Evolutionary conservation across 495 filamentous ascomycete genomes (phyloP).

Genomic region (Paragyromitra xinjiangensis): DNA sequence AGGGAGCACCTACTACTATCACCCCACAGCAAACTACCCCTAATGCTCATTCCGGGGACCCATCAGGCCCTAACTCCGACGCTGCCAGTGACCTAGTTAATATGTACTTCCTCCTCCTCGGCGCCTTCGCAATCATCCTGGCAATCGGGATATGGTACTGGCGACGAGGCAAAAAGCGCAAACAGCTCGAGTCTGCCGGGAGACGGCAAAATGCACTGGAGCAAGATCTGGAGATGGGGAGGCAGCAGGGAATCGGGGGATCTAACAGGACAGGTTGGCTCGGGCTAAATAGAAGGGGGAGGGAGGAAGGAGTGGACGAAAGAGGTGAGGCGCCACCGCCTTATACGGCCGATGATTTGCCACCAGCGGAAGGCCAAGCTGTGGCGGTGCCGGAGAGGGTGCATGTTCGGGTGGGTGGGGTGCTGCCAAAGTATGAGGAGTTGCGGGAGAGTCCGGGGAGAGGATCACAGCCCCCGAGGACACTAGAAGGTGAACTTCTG

Average conservation of each 20-base stretch:
- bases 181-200: conserved; percentile 10
- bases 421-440: conserved; percentile 36
- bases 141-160: conserved; percentile 25
- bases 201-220: conserved; percentile 1
- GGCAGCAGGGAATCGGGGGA: neutral
- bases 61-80: neutral
- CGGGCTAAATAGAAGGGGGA: neutral
- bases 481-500: neutral
- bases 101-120: conserved; percentile 45
- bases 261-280: neutral
- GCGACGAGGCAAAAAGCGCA: conserved; percentile 10
- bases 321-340: conserved; percentile 38
- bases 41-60: neutral
- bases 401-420: conserved; percentile 8
- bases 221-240: conserved; percentile 32
- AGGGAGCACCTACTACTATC: neutral
- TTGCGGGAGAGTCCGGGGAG: conserved; percentile 1
- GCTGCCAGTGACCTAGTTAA: conserved; percentile 31
- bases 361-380: neutral
- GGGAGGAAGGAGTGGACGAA: conserved; percentile 19
- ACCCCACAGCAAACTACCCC: neutral
- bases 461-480: neutral
- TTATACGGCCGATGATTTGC: conserved; percentile 17
- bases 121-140: conserved; percentile 14
- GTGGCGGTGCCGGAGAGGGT: neutral